Evolutionary conservation across 805 yeast genomes (phyloP).

Genomic region (Myxozyma neotropica): DNA sequence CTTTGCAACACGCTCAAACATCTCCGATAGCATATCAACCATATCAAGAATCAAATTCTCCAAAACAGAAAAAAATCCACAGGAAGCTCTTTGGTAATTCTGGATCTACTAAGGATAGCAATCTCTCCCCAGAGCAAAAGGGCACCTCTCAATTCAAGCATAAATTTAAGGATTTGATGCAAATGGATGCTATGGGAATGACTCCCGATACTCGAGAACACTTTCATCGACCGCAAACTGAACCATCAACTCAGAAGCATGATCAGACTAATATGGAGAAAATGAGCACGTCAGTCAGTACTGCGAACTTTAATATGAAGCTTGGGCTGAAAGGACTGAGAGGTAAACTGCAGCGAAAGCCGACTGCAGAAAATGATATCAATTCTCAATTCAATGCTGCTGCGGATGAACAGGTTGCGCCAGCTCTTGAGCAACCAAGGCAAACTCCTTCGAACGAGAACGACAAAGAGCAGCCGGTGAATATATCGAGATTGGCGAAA

Average conservation of each 20-base stretch:
- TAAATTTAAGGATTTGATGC: conserved; percentile 24
- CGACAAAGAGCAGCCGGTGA: no score
- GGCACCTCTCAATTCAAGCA: not conserved
- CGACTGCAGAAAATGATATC: not conserved
- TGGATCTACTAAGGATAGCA: not conserved
- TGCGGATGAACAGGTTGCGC: no score
- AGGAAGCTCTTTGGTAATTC: conserved; percentile 1
- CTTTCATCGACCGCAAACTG: not conserved
- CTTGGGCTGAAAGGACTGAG: conserved; percentile 4
- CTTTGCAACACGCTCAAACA: not conserved
- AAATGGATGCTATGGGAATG: conserved; percentile 28
- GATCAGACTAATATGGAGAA: not conserved
- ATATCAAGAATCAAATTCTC: not conserved
- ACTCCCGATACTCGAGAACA: conserved; percentile 18
- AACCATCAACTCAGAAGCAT: not conserved
- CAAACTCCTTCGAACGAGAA: no score
- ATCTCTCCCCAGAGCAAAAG: not conserved
- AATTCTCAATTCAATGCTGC: not conserved
- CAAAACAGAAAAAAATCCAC: not conserved
- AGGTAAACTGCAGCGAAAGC: conserved; percentile 1
- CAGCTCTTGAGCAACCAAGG: no score
- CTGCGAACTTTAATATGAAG: conserved; percentile 2
- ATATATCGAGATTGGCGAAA: not conserved
- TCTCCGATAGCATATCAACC: not conserved
- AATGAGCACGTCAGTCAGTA: not conserved